Evolutionary conservation across 495 filamentous ascomycete species (phyloP).

Genomic region (Aspergillus egyptiacus): DNA sequence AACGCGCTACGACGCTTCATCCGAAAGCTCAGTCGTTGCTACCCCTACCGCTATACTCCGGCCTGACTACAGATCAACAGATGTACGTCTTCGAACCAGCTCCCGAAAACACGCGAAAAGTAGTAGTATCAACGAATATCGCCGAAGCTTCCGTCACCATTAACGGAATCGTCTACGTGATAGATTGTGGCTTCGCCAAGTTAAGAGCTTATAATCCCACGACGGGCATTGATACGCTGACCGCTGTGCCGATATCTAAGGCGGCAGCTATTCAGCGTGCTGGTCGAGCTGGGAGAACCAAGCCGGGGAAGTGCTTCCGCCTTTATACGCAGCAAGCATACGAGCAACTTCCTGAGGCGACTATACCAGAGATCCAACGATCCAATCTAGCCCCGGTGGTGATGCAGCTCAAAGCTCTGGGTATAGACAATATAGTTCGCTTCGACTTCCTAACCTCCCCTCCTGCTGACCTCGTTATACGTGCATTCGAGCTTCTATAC

Average conservation of each 20-base stretch:
- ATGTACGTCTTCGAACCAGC: slow-evolving; percentile 88
- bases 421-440: slow-evolving; percentile 89
- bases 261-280: slow-evolving; percentile 89
- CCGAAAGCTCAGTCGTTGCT: slow-evolving; percentile 63
- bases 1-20: slow-evolving; percentile 70
- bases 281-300: slow-evolving; percentile 86
- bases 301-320: slow-evolving; percentile 89
- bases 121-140: slow-evolving; percentile 93
- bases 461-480: slow-evolving; percentile 79
- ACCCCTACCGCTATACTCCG: slow-evolving; percentile 81
- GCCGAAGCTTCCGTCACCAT: slow-evolving; percentile 95
- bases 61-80: slow-evolving; percentile 82
- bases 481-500: slow-evolving; percentile 83
- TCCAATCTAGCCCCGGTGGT: slow-evolving; percentile 87
- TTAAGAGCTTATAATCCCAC: slow-evolving; percentile 79
- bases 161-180: slow-evolving; percentile 84
- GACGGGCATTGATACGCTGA: slow-evolving; percentile 87
- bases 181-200: slow-evolving; percentile 92
- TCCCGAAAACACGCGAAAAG: slow-evolving; percentile 79
- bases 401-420: slow-evolving; percentile 90
- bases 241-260: slow-evolving; percentile 82
- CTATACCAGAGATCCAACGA: slow-evolving; percentile 85
- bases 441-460: slow-evolving; percentile 89
- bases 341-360: slow-evolving; percentile 63
- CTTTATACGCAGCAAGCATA: slow-evolving; percentile 80